phyloP scores from a whole-genome alignment of 2,329 filamentous ascomycete species.

The Metarhizium brunneum region DNA sequence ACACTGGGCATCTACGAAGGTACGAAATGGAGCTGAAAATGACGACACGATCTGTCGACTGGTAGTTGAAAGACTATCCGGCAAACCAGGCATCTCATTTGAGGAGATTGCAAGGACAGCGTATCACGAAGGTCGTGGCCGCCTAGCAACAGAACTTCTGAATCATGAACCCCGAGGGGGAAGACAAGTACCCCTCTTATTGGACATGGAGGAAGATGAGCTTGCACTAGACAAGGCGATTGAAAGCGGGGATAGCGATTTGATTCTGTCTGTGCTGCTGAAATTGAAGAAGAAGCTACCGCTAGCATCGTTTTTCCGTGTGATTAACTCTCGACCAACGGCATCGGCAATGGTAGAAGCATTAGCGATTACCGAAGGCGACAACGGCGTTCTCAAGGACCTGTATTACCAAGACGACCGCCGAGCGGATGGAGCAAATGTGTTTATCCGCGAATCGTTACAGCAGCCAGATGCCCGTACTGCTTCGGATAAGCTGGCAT shows the following conservation, averaged over 20 bases:
- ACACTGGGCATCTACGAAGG: conserved; percentile 94
- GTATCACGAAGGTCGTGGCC: conserved; percentile 83
- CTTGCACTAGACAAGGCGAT: conserved; percentile 94
- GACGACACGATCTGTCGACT: conserved; percentile 81
- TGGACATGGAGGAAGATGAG: conserved; percentile 93
- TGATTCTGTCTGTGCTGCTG: conserved; percentile 81
- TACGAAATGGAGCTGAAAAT: conserved; percentile 72
- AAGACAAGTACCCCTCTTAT: conserved; percentile 86
- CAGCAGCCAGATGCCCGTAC: conserved; percentile 59
- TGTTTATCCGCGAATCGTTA: conserved; percentile 79
- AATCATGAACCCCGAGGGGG: conserved; percentile 92
- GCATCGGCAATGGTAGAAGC: conserved; percentile 87
- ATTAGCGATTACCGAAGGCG: conserved; percentile 56
- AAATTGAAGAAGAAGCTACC: conserved; percentile 86
- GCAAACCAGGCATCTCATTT: conserved; percentile 89
- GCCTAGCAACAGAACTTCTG: conserved; percentile 82
- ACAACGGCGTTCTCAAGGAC: conserved; percentile 83
- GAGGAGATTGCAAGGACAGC: conserved; percentile 88
- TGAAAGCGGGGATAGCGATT: conserved; percentile 87
- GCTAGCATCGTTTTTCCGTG: conserved; percentile 83
- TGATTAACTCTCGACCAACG: conserved; percentile 74
- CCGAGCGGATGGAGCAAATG: conserved; percentile 74
- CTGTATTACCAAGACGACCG: conserved; percentile 97
- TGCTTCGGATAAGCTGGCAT: conserved; percentile 76
- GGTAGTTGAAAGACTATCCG: conserved; percentile 77